Evolutionary conservation across 116 monocot genomes (phyloP), one percentile per base, ranked within the genome.

Genomic region (Iris pallida): DNA sequence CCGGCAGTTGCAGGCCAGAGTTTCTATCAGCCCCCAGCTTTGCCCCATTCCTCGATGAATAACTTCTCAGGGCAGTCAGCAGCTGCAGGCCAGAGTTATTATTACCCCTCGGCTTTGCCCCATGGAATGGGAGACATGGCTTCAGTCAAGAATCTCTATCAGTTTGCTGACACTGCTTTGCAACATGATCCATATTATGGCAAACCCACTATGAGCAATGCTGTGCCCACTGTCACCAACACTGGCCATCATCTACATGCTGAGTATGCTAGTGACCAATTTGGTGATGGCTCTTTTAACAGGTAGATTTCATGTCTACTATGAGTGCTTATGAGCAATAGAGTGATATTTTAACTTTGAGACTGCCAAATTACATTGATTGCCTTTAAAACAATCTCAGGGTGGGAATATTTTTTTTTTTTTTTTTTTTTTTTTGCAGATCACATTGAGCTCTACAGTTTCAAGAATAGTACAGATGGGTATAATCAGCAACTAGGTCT

Each of bases 151-250:
- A 45, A 60, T 15, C 59, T 60, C 1, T 52, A 64, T 61, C 59
- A 71, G 53, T 67, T 67, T 61, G 78, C 54, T 17, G 66, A 66
- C 54, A 20, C 20, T 45, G 71, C 61, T 64, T 16, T 47, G 16
- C 30, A 71, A 20, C 49, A 45, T 10, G 65, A 72, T 19, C 13
- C 44, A 45, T 15, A 16, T 71, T 47, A 16, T 8, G 15, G 63
- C 46, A 64, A 49, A 8, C 48, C 10, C 41, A 16, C 65, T 17
- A 6, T 5, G 46, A 15, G 52, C 20, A 49, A 30, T 20, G 40
- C 53, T 53, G 0, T 53, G 4, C n/a, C 66, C 53, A 53, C 40
- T 40, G 66, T 40, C 5, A 5, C 66, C 41, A 66, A 53, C 15
- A 14, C 52, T 14, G 49, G 49, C 49, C 49, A 4, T 51, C 7